phyloP scores from a whole-genome alignment of 2,329 filamentous ascomycete species.

The Zymoseptoria crescenta region DNA sequence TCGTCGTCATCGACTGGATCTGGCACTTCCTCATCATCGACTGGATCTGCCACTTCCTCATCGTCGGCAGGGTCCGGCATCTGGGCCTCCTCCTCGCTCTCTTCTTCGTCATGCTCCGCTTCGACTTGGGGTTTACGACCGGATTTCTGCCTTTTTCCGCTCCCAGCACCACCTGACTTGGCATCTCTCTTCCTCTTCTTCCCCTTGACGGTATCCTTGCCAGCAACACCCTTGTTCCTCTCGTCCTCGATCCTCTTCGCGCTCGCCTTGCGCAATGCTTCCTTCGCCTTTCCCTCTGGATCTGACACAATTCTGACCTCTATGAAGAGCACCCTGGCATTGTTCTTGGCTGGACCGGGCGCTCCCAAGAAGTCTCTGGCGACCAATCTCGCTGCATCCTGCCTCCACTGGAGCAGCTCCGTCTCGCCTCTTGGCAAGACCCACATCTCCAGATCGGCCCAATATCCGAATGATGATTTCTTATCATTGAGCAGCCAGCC shows the following conservation, averaged over 20 bases:
- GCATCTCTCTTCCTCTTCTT: not conserved
- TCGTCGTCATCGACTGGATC: not conserved
- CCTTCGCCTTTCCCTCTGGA: not conserved
- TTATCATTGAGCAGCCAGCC: not conserved
- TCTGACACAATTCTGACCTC: conserved; percentile 2
- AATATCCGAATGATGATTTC: not conserved
- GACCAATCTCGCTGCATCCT: not conserved
- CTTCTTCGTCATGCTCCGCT: not conserved
- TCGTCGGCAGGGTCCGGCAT: not conserved
- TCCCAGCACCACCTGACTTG: not conserved
- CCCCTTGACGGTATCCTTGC: not conserved
- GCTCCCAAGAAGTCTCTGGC: conserved; percentile 1
- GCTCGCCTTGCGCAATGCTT: not conserved
- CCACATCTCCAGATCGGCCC: conserved; percentile 1
- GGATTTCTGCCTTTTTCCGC: not conserved
- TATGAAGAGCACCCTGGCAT: not conserved
- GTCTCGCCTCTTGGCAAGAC: not conserved
- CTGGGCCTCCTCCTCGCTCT: not conserved
- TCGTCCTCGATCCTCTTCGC: not conserved
- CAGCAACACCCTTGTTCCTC: not conserved
- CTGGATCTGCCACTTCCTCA: not conserved
- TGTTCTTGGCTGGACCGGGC: not conserved
- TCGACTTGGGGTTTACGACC: not conserved
- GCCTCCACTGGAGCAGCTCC: not conserved
- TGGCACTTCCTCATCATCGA: not conserved